Percentiles rank a stretch among this genome's conserved stretches.
Evolutionary conservation across 2,329 filamentous ascomycete genomes (phyloP).

Genomic region (Chrysosphaeria jannelii): DNA sequence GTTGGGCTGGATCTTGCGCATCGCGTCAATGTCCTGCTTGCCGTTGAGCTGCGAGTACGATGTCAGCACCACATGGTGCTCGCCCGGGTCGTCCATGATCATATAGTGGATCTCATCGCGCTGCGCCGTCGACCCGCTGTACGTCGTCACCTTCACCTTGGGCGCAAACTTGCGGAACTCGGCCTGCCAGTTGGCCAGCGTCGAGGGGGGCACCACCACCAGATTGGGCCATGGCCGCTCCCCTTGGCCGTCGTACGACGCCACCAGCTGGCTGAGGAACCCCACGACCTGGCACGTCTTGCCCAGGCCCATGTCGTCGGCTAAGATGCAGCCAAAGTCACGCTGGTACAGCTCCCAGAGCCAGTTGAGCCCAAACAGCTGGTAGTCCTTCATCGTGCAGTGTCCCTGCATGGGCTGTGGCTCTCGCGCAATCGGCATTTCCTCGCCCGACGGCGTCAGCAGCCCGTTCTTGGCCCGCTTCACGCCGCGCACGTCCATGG

Average conservation of each 20-base stretch:
- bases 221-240: constrained; percentile 36
- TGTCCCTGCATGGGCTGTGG: constrained; percentile 49
- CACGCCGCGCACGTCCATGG: constrained; percentile 16
- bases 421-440: constrained; percentile 24
- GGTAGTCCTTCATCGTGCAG: constrained; percentile 68
- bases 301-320: constrained; percentile 89
- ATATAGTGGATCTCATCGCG: constrained; percentile 35
- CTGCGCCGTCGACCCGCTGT: constrained; percentile 32
- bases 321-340: constrained; percentile 62
- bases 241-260: constrained; percentile 16
- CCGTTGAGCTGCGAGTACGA: constrained; percentile 28
- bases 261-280: constrained; percentile 57
- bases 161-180: constrained; percentile 79
- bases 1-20: constrained; percentile 18
- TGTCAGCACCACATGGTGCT: constrained; percentile 31
- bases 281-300: constrained; percentile 95
- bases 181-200: constrained; percentile 79
- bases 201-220: constrained; percentile 75
- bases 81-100: constrained; percentile 29
- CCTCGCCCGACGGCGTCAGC: constrained; percentile 10
- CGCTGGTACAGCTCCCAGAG: constrained; percentile 56
- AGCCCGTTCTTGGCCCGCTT: constrained; percentile 9
- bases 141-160: constrained; percentile 39
- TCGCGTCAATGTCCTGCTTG: constrained; percentile 16
- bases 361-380: constrained; percentile 88